Conservation (phyloP, 169 alveolate species). For the Ichthyophthirius multifiliis region DNA sequence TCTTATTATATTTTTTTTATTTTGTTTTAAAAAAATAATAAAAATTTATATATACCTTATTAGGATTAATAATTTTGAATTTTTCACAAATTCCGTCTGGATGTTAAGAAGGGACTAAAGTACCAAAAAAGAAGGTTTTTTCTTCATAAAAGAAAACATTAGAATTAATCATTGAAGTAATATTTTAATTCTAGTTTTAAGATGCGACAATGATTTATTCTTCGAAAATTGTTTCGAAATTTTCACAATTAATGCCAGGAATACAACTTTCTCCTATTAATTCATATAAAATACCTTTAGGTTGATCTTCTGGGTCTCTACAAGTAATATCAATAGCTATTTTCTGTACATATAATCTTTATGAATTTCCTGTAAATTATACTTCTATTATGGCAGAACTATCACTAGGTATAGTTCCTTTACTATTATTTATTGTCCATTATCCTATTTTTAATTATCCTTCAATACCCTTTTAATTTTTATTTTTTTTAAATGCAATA, state of each 20-base stretch:
- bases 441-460: slow-evolving; percentile 70
- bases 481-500: neutral
- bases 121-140: slow-evolving; percentile 92
- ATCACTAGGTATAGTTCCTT: slow-evolving; percentile 82
- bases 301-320: slow-evolving; percentile 83
- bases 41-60: slow-evolving; percentile 66
- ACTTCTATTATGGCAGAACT: slow-evolving; percentile 74
- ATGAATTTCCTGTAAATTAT: slow-evolving; percentile 80
- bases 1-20: neutral
- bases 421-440: slow-evolving; percentile 73
- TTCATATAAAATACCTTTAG: slow-evolving; percentile 85
- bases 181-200: slow-evolving; percentile 63
- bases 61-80: slow-evolving; percentile 88
- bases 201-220: slow-evolving; percentile 92
- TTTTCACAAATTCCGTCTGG: slow-evolving; percentile 87
- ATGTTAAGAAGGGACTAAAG: slow-evolving; percentile 84
- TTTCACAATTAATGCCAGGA: slow-evolving; percentile 92
- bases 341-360: slow-evolving; percentile 74
- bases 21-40: neutral
- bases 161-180: slow-evolving; percentile 66
- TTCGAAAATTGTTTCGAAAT: slow-evolving; percentile 90
- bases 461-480: neutral
- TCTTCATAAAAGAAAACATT: slow-evolving; percentile 90
- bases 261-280: slow-evolving; percentile 90
- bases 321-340: slow-evolving; percentile 83